Percentiles rank a stretch among this genome's conserved stretches.
Conservation (phyloP, 345 rosid genomes). For the Eucalyptus shirleyi region DNA sequence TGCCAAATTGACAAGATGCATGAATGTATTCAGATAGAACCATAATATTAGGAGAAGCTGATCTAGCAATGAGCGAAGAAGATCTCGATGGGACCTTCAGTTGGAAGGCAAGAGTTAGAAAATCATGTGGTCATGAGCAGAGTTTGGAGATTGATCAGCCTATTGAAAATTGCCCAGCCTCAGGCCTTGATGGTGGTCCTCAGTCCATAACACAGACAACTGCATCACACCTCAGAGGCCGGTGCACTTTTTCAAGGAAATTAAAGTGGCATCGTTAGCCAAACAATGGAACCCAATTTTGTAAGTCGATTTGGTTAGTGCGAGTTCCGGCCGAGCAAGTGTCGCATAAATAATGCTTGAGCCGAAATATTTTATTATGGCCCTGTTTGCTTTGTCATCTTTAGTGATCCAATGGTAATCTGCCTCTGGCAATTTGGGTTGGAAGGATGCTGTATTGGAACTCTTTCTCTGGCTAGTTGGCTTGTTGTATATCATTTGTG, state of each 20-base stretch:
- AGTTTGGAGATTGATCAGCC: not conserved
- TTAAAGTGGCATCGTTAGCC: not conserved
- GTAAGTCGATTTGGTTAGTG: not conserved
- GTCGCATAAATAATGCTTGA: not conserved
- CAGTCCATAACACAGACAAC: not conserved
- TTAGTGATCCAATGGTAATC: not conserved
- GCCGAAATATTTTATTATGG: not conserved
- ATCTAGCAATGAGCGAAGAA: not conserved
- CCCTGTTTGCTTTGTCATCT: not conserved
- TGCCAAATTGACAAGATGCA: not conserved
- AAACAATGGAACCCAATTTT: not conserved
- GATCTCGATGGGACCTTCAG: not conserved
- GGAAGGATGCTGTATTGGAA: not conserved
- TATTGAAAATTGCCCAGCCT: not conserved
- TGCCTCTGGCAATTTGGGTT: not conserved
- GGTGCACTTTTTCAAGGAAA: not conserved
- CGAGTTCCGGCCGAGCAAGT: not conserved
- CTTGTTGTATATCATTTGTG: not conserved
- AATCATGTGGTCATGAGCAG: not conserved
- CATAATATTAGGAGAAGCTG: not conserved
- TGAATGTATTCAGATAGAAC: not conserved
- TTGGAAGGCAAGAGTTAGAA: not conserved
- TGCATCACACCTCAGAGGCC: not conserved
- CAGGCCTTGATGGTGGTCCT: not conserved
- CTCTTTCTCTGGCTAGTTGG: not conserved